Evolutionary conservation across 331 rosid species (phyloP).

Genomic region (Phaseolus coccineus): DNA sequence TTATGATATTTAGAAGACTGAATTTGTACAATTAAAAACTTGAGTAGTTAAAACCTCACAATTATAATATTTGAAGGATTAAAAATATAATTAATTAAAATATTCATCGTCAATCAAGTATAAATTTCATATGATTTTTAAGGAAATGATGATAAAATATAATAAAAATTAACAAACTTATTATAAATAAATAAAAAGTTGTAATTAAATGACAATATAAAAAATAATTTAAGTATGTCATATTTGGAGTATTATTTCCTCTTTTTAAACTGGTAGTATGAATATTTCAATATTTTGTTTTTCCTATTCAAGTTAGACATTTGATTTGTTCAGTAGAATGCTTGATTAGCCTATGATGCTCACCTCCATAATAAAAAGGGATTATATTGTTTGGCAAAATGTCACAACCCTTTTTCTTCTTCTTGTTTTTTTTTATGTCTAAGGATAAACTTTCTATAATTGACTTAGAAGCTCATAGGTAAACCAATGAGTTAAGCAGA

Average conservation of each 20-base stretch:
- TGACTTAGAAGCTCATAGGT: not conserved
- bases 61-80: too few species aligned
- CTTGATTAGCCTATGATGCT: not conserved
- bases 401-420: not conserved
- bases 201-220: too few species aligned
- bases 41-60: too few species aligned
- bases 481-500: not conserved
- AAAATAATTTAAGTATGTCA: too few species aligned
- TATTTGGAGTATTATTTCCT: not conserved
- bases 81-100: too few species aligned
- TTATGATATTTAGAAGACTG: too few species aligned
- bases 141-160: too few species aligned
- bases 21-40: too few species aligned
- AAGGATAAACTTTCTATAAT: not conserved
- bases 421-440: slow-evolving; percentile 1
- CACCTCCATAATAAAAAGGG: not conserved
- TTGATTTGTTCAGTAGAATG: slow-evolving; percentile 11
- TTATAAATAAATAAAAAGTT: too few species aligned
- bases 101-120: too few species aligned
- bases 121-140: too few species aligned
- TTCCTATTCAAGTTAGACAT: not conserved
- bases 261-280: not conserved
- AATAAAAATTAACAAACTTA: too few species aligned
- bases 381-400: not conserved
- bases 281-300: not conserved